These are phyloP conservation scores for Cubamyces lactineus DNA, from an alignment of 768 basidiomycete genomes.

Conservation along the genomic window DNA sequence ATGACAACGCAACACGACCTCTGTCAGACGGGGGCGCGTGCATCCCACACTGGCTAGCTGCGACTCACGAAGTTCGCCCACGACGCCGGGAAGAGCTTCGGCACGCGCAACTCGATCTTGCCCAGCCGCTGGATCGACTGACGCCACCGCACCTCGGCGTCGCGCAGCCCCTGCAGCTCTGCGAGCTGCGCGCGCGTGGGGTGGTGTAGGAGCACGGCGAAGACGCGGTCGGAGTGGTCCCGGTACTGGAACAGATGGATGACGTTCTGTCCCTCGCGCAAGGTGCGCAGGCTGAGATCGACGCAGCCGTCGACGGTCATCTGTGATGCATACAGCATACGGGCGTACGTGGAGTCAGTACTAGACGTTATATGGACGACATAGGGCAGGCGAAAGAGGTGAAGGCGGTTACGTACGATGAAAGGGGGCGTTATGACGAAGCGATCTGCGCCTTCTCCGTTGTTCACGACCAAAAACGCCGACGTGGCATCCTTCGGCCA, in stretches of 20 bases:
- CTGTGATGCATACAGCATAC: background rate
- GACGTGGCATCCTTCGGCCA: constrained; percentile 21
- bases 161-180: constrained; percentile 14
- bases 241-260: constrained; percentile 23
- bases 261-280: constrained; percentile 20
- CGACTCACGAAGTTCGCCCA: background rate
- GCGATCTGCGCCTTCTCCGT: constrained; percentile 1
- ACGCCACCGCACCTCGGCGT: constrained; percentile 12
- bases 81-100: background rate
- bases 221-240: constrained; percentile 23
- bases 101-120: constrained; percentile 12
- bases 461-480: constrained; percentile 3
- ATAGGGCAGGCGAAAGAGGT: background rate
- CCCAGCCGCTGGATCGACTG: constrained; percentile 3
- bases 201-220: constrained; percentile 24
- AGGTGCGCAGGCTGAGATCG: constrained; percentile 16
- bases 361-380: background rate
- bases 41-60: constrained; percentile 1
- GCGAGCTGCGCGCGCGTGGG: constrained; percentile 22
- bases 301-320: constrained; percentile 14
- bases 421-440: constrained; percentile 23
- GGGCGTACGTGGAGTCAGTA: too few species aligned
- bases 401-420: constrained; percentile 7
- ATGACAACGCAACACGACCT: background rate
- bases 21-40: background rate